Conservation (phyloP, 176 grass and related monocot species). For the Raddia distichophylla region DNA sequence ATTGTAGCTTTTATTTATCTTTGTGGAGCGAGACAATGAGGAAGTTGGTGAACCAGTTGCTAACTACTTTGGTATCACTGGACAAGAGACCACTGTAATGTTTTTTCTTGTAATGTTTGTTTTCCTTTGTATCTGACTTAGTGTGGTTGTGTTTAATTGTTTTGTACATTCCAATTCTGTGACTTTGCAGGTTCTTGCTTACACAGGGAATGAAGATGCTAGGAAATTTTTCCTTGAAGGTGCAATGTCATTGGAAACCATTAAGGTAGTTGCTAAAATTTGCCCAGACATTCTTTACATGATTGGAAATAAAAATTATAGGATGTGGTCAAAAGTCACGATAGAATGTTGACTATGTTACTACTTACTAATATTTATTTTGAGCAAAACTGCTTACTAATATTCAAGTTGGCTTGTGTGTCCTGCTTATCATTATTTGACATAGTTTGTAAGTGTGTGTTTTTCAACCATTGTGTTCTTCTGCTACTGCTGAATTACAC, state of each 20-base stretch:
- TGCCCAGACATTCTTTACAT: background rate
- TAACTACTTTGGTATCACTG: conserved; percentile 86
- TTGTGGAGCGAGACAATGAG: conserved; percentile 80
- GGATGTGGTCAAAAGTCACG: conserved; percentile 2
- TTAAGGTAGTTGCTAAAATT: conserved; percentile 61
- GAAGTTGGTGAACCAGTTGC: conserved; percentile 89
- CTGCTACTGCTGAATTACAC: background rate
- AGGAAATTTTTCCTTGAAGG: conserved; percentile 77
- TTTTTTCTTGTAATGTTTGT: background rate
- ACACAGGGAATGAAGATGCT: conserved; percentile 88
- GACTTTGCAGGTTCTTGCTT: conserved; percentile 81
- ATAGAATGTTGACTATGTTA: background rate
- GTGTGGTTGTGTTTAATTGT: background rate
- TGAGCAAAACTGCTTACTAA: background rate
- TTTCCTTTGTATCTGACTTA: background rate
- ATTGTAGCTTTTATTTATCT: conserved; percentile 89
- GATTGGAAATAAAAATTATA: background rate
- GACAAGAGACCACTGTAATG: conserved; percentile 70
- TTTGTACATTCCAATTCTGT: conserved; percentile 7
- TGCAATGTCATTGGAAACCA: conserved; percentile 56
- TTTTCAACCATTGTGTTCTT: background rate
- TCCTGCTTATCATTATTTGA: conserved; percentile 17
- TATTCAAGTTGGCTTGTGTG: background rate
- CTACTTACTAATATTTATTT: too few species aligned
- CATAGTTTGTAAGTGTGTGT: background rate